A percentile compares a stretch with the other conserved stretches of the same genome.
Evolutionary conservation across 164 flowering plant genomes (phyloP).

Genomic region (Litsea cubeba): DNA sequence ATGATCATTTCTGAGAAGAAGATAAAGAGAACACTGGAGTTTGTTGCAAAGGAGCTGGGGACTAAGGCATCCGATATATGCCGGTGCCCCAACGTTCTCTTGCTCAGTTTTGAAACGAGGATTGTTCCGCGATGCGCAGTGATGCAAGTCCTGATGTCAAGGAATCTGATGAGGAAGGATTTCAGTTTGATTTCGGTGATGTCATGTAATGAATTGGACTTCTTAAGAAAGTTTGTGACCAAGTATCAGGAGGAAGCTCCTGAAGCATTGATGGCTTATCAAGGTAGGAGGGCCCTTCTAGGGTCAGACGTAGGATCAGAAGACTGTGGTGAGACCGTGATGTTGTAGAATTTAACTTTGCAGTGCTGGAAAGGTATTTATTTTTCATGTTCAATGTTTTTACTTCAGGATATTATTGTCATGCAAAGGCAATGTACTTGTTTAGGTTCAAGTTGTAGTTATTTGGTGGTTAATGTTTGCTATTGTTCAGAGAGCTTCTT

Average conservation of each 20-base stretch:
- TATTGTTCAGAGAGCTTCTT: too few relatives aligned
- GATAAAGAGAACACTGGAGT: neutral
- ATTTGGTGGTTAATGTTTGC: too few relatives aligned
- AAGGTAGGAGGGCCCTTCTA: neutral
- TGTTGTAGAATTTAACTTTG: too few relatives aligned
- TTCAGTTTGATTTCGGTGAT: neutral
- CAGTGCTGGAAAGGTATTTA: too few relatives aligned
- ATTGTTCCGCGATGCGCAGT: conserved; percentile 1
- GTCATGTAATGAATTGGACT: neutral
- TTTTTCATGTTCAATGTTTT: too few relatives aligned
- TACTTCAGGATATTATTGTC: too few relatives aligned
- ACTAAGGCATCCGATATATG: neutral
- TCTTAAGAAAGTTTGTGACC: neutral
- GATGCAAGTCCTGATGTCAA: neutral
- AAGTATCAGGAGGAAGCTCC: conserved; percentile 5
- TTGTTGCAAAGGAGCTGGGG: neutral
- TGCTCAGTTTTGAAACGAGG: neutral
- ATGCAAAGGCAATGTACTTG: too few relatives aligned
- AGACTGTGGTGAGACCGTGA: too few relatives aligned
- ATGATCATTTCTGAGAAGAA: neutral
- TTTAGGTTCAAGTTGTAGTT: too few relatives aligned
- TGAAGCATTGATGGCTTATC: neutral
- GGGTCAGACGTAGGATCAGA: too few relatives aligned
- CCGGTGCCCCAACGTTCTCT: neutral
- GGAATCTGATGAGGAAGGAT: neutral